Percentiles rank a stretch among this genome's conserved stretches.
These are phyloP conservation scores for Neocatenulostroma microsporum DNA, from an alignment of 2,329 filamentous ascomycete species.

Conservation along the genomic window DNA sequence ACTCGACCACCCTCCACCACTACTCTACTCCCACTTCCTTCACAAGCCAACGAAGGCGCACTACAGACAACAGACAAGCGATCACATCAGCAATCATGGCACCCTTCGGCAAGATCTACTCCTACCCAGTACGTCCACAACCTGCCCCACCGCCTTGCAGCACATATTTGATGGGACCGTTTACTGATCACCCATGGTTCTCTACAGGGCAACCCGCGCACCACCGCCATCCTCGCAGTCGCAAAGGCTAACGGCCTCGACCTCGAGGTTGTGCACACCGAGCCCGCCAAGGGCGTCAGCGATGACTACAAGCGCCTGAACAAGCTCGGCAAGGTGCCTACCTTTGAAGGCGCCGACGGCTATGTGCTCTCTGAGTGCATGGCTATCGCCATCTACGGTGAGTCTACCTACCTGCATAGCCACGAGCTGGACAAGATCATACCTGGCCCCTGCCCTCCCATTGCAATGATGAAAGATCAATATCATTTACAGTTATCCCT, in stretches of 20 bases:
- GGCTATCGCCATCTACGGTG: slow-evolving; percentile 96
- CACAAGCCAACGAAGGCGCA: slow-evolving; percentile 30
- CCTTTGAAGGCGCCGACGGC: slow-evolving; percentile 87
- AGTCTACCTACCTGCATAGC: too few relatives aligned
- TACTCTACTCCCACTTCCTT: too few relatives aligned
- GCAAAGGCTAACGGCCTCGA: slow-evolving; percentile 97
- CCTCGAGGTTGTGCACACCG: slow-evolving; percentile 70
- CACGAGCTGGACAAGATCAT: too few relatives aligned
- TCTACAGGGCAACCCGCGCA: slow-evolving; percentile 80
- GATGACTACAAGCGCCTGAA: slow-evolving; percentile 78
- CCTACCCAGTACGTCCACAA: slow-evolving; percentile 58
- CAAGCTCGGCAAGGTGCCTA: slow-evolving; percentile 83
- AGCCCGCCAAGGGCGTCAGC: slow-evolving; percentile 56
- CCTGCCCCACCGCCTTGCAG: slow-evolving; percentile 5
- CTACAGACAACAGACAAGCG: slow-evolving; percentile 8
- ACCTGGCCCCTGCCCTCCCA: slow-evolving; percentile 4
- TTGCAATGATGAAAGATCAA: slow-evolving; percentile 63
- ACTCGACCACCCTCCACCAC: neutral
- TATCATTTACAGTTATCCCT: slow-evolving; percentile 88
- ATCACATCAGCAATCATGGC: slow-evolving; percentile 24
- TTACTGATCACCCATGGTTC: neutral
- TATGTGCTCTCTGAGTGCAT: slow-evolving; percentile 83
- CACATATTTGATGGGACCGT: slow-evolving; percentile 8
- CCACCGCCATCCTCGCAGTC: slow-evolving; percentile 79
- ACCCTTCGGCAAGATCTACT: slow-evolving; percentile 98